phyloP scores from a whole-genome alignment of 169 alveolate species.

The Cryptosporidium parvum region DNA sequence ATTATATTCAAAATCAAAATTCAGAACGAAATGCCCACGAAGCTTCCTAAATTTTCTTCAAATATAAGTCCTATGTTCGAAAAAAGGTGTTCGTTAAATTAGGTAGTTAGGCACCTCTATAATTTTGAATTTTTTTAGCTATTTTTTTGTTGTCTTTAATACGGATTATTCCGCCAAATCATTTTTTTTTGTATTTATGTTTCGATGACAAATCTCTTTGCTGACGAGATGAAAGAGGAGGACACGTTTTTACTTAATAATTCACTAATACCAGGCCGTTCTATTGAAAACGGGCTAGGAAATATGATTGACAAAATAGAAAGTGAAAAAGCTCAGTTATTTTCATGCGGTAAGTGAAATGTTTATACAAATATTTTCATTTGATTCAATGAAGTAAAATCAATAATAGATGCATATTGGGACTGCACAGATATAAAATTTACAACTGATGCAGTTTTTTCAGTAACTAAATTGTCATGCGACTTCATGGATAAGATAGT shows the following conservation, averaged over 20 bases:
- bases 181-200: neutral
- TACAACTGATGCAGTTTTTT: slow-evolving; percentile 28
- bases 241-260: neutral
- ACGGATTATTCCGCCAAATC: neutral
- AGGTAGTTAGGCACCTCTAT: slow-evolving; percentile 3
- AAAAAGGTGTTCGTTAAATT: neutral
- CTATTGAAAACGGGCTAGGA: neutral
- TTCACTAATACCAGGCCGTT: neutral
- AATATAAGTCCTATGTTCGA: neutral
- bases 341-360: slow-evolving; percentile 25
- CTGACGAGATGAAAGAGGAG: slow-evolving; percentile 44
- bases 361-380: neutral
- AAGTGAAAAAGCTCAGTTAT: slow-evolving; percentile 10
- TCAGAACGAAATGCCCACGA: neutral
- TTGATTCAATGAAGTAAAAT: slow-evolving; percentile 6
- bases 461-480: slow-evolving; percentile 50
- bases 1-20: neutral
- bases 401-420: slow-evolving; percentile 67
- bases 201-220: neutral
- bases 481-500: slow-evolving; percentile 56
- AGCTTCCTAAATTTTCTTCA: neutral
- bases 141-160: neutral
- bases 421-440: slow-evolving; percentile 13
- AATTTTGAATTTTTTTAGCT: neutral
- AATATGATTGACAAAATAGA: neutral